Percentiles rank a stretch among this genome's conserved stretches.
Conservation (phyloP, 2,329 filamentous ascomycete genomes). For the Trichoderma sp. region DNA sequence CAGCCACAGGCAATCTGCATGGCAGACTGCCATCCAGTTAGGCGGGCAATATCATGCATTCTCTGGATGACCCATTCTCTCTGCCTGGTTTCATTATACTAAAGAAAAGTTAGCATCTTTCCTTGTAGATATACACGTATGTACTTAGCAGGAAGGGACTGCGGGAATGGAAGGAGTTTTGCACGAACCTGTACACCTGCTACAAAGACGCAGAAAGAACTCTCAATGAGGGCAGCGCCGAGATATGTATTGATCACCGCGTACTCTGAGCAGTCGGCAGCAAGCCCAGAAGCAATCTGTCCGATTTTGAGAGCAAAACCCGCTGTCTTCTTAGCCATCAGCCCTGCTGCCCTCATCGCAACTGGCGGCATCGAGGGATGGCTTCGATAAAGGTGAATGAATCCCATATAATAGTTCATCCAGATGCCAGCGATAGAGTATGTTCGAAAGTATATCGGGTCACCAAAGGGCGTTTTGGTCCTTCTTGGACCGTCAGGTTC, state of each 20-base stretch:
- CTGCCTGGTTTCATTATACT: conserved; percentile 70
- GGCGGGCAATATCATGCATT: conserved; percentile 69
- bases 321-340: conserved; percentile 70
- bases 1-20: conserved; percentile 78
- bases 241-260: conserved; percentile 70
- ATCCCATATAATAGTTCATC: conserved; percentile 81
- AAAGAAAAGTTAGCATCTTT: conserved; percentile 26
- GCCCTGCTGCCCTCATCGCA: conserved; percentile 79
- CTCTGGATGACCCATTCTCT: conserved; percentile 74
- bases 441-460: conserved; percentile 75
- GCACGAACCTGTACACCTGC: conserved; percentile 66
- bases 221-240: conserved; percentile 79
- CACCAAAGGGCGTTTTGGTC: conserved; percentile 71
- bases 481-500: conserved; percentile 59
- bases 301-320: conserved; percentile 72
- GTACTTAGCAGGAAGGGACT: neutral
- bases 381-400: conserved; percentile 76
- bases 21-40: conserved; percentile 86
- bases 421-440: conserved; percentile 86
- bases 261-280: conserved; percentile 51
- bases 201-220: conserved; percentile 80
- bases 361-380: conserved; percentile 91
- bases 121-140: neutral
- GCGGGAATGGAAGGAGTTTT: neutral
- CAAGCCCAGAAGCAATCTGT: conserved; percentile 72